Evolutionary conservation across 1,284 basidiomycete species (phyloP).

Genomic region (Ustilago hordei): DNA sequence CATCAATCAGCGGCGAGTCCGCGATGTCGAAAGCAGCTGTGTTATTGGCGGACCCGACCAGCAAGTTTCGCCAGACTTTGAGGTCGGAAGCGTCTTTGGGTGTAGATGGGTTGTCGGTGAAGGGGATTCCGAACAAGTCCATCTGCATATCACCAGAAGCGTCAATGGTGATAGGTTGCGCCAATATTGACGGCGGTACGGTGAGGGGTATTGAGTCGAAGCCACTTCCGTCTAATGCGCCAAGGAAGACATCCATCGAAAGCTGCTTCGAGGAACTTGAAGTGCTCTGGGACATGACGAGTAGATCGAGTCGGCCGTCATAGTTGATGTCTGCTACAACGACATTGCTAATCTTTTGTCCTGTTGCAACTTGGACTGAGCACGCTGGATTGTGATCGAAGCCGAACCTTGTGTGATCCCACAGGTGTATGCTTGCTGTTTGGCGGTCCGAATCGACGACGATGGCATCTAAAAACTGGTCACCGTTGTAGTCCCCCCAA

Average conservation of each 20-base stretch:
- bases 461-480: slow-evolving; percentile 82
- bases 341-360: slow-evolving; percentile 75
- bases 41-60: slow-evolving; percentile 16
- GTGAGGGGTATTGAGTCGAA: slow-evolving; percentile 68
- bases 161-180: slow-evolving; percentile 89
- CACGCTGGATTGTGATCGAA: slow-evolving; percentile 74
- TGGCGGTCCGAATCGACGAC: slow-evolving; percentile 80
- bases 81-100: slow-evolving; percentile 37
- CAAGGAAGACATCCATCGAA: slow-evolving; percentile 47
- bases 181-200: slow-evolving; percentile 76
- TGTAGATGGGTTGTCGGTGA: slow-evolving; percentile 47
- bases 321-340: slow-evolving; percentile 93
- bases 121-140: slow-evolving; percentile 82
- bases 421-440: slow-evolving; percentile 80
- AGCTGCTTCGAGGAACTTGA: slow-evolving; percentile 29
- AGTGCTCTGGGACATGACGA: slow-evolving; percentile 77
- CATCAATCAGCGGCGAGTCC: slow-evolving; percentile 32
- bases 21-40: slow-evolving; percentile 38
- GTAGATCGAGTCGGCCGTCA: slow-evolving; percentile 87
- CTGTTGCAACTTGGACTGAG: slow-evolving; percentile 55
- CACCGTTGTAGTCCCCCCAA: slow-evolving; percentile 93
- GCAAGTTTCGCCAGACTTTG: slow-evolving; percentile 59
- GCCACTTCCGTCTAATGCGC: slow-evolving; percentile 36
- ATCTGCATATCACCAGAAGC: slow-evolving; percentile 87
- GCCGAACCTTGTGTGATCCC: slow-evolving; percentile 79